Evolutionary conservation across 495 filamentous ascomycete species (phyloP), one percentile per base, ranked within the genome.

Genomic region (Rhizodiscina lignyota): DNA sequence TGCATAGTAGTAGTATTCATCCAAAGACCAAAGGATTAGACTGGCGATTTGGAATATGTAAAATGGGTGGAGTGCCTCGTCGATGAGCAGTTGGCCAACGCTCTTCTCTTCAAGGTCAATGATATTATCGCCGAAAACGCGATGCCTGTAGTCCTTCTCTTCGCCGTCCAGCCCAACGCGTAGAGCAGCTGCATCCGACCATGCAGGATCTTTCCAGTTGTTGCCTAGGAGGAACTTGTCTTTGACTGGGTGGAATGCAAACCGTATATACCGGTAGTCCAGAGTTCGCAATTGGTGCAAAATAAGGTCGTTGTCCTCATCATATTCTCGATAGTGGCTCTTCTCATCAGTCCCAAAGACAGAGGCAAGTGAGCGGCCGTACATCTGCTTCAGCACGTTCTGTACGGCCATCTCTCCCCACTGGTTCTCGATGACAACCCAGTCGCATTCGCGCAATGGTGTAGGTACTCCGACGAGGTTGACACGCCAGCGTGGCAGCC

Each of bases 31-130:
- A 3, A 99, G 74, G 31, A 89, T 53, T 37, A 99, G 61, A 61
- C 91, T 96, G 21, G 83, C 86, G 47, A 99, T 74, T 52, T 99
- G 91, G 56, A 99, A 99, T 23, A 94, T 76, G 49, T 96, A 99
- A 59, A 99, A 96, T 2, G 91, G 91, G 50, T 96, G 89, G 51
- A 99, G 83, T 3, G 79, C 83, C 78, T 96, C 91, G 50, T 96
- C 86, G 15, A 92, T 60, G 17, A 99, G 71, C 32, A 99, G 67
- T 44, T 87, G 83, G 22, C 67, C 63, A 30, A 79, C 58, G 4
- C 76, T 76, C 50, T 94, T 96, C 43, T 93, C 73, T 50, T 91
- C 67, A 42, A 99, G 89, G 44, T 94, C 76, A 47, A 99, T 87
- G 24, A 74, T 53, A 45, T 99, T 99, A 32, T 62, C 64, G 19